Base-by-base conservation (phyloP, 148 eudicot genomes). In the Amaranthus hypochondriacus region DNA sequence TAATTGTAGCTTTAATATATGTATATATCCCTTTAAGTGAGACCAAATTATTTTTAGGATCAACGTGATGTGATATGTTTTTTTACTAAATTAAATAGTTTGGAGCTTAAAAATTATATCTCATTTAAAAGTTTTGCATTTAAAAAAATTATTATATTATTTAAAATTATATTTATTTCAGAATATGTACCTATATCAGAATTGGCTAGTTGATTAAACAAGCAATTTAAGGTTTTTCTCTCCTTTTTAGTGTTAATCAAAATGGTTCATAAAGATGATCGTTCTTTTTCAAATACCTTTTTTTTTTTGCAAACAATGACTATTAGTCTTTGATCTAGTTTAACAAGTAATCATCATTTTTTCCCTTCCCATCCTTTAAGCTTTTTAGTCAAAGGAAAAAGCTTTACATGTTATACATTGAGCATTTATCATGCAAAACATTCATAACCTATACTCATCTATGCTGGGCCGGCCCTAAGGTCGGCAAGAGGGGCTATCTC, bases 261-360 rank as follows among this genome's bases (percentile, higher is more conserved):
- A 5, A 15, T 53, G 44, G 56, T 4, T 56, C 2, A 43, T n/a
- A 76, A 69, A 44, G 21, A 56, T 18, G 49, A 76, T 0, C 59
- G 61, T 52, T 76, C 78, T 69, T 69, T 69, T 46, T 76, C 73
- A 52, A n/a, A 42, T 15, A 52, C 73, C 61, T 70, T n/a, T n/a
- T n/a, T n/a, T n/a, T n/a, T 76, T 69, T 51, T 60, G 21, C 8
- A 76, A 75, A 76, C 55, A 69, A 60, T 61, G 73, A 76, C 69
- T 75, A 28, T 56, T 3, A 7, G 47, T 62, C n/a, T 28, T 62
- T 51, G 62, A 15, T 21, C 21, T 53, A 51, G 56, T 39, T 66
- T 47, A 66, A 48, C 77, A 74, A 57, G 51, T 4, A 56, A 48
- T 39, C 69, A 28, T 61, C 18, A 42, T 53, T 60, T 69, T 60